Evolutionary conservation across 345 rosid species (phyloP).

Genomic region (Salix exigua): DNA sequence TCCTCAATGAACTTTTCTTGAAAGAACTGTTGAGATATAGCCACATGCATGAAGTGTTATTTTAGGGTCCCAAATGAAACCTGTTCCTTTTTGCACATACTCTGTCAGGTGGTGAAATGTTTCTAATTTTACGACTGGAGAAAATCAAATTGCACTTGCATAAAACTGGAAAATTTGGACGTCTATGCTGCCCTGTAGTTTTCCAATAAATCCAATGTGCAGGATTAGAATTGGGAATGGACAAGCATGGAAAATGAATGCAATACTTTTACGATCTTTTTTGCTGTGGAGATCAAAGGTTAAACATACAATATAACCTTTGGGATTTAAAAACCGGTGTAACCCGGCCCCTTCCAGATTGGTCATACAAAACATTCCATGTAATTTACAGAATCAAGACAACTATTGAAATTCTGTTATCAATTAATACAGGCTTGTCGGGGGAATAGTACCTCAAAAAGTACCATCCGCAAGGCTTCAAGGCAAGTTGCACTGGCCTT

Average conservation of each 20-base stretch:
- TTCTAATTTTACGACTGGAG: not conserved
- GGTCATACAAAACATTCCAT: not conserved
- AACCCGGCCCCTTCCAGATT: not conserved
- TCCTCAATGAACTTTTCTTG: not conserved
- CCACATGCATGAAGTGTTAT: not conserved
- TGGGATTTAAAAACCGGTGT: not conserved
- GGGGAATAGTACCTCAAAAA: constrained; percentile 59
- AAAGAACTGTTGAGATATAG: not conserved
- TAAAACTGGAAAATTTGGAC: not conserved
- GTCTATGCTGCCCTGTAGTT: not conserved
- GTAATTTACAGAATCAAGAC: not conserved
- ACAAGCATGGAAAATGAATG: not conserved
- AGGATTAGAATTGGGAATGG: not conserved
- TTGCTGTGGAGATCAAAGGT: not conserved
- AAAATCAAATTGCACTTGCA: not conserved
- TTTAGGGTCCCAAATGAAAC: not conserved
- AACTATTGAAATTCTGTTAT: not conserved
- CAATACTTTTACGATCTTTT: not conserved
- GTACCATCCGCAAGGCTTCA: constrained; percentile 60
- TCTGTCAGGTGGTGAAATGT: not conserved
- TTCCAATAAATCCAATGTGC: not conserved
- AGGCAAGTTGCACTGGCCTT: constrained; percentile 73
- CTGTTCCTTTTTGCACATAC: not conserved
- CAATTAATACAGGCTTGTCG: constrained; percentile 61
- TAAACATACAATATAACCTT: not conserved